Conservation (phyloP, 108 stramenopile species). For the Conticribra weissflogii region DNA sequence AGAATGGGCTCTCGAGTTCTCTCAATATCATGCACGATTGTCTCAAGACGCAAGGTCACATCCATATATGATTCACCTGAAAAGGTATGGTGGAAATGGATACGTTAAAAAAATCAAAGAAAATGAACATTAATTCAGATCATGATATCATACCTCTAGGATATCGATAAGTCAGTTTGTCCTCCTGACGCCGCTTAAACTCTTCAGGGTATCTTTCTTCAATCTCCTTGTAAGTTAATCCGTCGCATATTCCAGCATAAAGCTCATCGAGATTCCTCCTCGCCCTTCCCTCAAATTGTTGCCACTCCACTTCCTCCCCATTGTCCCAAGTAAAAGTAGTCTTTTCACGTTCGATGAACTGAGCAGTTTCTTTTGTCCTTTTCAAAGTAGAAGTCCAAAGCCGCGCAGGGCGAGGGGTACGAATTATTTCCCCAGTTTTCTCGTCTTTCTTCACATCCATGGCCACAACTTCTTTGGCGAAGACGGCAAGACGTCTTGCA, state of each 20-base stretch:
- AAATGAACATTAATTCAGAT: not conserved
- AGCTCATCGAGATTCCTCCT: conserved; percentile 94
- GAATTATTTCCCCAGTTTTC: conserved; percentile 50
- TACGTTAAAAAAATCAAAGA: not conserved
- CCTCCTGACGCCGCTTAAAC: conserved; percentile 88
- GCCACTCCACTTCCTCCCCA: conserved; percentile 82
- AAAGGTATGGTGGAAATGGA: not conserved
- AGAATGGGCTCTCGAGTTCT: conserved; percentile 95
- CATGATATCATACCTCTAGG: conserved; percentile 60
- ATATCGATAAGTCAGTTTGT: conserved; percentile 94
- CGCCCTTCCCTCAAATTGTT: conserved; percentile 81
- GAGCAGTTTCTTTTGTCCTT: conserved; percentile 96
- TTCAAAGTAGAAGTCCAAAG: conserved; percentile 97
- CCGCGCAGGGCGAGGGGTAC: conserved; percentile 68
- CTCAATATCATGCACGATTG: conserved; percentile 98
- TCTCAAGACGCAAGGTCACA: conserved; percentile 95
- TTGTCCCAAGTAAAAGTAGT: conserved; percentile 72
- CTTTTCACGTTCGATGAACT: conserved; percentile 78
- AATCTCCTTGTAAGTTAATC: conserved; percentile 97
- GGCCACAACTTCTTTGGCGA: conserved; percentile 84
- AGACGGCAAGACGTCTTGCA: conserved; percentile 88
- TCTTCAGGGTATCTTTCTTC: conserved; percentile 94
- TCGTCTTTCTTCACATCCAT: conserved; percentile 44
- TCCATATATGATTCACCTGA: conserved; percentile 98
- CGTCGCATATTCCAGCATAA: conserved; percentile 94